These are phyloP conservation scores for Populus hybrid DNA, from an alignment of 441 rosid species.

Conservation along the genomic window DNA sequence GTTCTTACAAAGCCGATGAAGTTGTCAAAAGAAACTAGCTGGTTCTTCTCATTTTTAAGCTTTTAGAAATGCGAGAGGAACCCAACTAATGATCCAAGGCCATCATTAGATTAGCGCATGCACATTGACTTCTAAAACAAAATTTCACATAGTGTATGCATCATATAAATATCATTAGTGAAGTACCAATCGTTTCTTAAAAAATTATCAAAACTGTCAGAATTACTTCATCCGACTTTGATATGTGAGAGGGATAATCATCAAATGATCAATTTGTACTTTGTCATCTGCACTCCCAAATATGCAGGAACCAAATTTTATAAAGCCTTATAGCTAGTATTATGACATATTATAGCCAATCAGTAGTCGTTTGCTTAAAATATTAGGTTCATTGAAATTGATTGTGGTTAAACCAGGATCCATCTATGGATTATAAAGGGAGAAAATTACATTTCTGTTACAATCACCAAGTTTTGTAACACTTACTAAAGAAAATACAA, in stretches of 20 bases:
- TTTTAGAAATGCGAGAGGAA: slow-evolving; percentile 10
- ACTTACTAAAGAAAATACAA: background rate
- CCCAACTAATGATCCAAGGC: background rate
- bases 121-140: background rate
- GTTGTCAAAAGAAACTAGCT: background rate
- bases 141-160: background rate
- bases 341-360: background rate
- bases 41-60: background rate
- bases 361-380: background rate
- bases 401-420: background rate
- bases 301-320: slow-evolving; percentile 6
- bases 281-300: slow-evolving; percentile 13
- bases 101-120: slow-evolving; percentile 10
- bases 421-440: background rate
- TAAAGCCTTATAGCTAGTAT: background rate
- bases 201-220: background rate
- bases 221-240: background rate
- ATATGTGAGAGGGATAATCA: background rate
- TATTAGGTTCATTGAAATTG: background rate
- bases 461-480: background rate
- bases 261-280: background rate
- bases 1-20: background rate
- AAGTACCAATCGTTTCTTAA: background rate
- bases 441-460: background rate
- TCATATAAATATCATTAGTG: background rate